phyloP scores from a whole-genome alignment of 257 asterid genomes.

The Fraxinus quadrangulata region DNA sequence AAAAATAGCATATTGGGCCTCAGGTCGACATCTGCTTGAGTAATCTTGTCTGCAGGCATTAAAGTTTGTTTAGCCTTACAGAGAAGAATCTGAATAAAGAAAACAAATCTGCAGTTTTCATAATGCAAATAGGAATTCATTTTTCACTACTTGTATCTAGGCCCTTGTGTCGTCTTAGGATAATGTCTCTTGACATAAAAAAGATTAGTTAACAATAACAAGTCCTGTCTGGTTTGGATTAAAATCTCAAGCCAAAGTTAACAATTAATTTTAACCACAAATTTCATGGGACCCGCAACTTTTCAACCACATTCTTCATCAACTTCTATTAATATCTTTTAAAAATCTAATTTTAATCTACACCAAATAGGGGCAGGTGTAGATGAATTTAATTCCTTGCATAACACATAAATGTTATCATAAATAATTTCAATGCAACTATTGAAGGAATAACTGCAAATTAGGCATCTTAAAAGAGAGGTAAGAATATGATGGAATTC shows the following conservation, averaged over 20 bases:
- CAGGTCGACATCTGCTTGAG: constrained; percentile 59
- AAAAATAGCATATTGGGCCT: constrained; percentile 62
- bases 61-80: constrained; percentile 6
- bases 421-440: background rate
- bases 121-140: background rate
- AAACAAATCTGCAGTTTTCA: background rate
- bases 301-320: too few species aligned
- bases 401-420: too few species aligned
- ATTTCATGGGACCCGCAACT: too few species aligned
- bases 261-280: too few species aligned
- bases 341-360: too few species aligned
- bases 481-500: background rate
- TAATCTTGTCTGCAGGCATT: constrained; percentile 58
- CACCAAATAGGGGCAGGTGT: background rate
- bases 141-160: background rate
- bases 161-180: background rate
- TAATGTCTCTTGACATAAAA: background rate
- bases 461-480: background rate
- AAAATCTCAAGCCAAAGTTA: too few species aligned
- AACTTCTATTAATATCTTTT: too few species aligned
- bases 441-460: background rate
- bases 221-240: too few species aligned
- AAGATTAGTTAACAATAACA: too few species aligned
- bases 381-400: background rate
- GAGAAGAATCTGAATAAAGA: background rate